These are phyloP conservation scores for Scheffersomyces coipomensis DNA, from an alignment of 805 yeast genomes.

Conservation along the genomic window DNA sequence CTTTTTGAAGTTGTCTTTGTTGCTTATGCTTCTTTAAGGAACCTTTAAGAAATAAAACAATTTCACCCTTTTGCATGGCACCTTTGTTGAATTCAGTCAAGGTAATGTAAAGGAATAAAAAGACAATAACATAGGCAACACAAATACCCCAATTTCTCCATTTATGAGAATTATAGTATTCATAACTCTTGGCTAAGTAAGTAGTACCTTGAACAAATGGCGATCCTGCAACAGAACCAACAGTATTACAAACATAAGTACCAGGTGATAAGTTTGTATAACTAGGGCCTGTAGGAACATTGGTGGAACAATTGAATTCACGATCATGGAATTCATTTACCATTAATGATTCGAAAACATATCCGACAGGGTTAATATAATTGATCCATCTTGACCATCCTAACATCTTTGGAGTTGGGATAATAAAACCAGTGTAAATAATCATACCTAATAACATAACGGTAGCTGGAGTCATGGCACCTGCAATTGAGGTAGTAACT, in stretches of 20 bases:
- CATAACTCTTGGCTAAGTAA: conserved; percentile 49
- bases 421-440: conserved; percentile 51
- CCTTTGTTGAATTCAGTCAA: conserved; percentile 41
- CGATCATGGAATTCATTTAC: conserved; percentile 62
- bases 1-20: conserved; percentile 10
- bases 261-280: conserved; percentile 38
- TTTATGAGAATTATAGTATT: conserved; percentile 54
- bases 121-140: conserved; percentile 49
- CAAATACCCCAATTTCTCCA: conserved; percentile 83
- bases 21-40: conserved; percentile 30
- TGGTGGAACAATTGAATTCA: conserved; percentile 51
- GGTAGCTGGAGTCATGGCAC: conserved; percentile 46
- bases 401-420: conserved; percentile 45
- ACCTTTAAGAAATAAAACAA: conserved; percentile 25
- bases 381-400: conserved; percentile 65
- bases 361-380: conserved; percentile 42
- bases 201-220: conserved; percentile 55
- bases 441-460: conserved; percentile 50
- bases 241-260: conserved; percentile 54
- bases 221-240: conserved; percentile 60
- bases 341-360: conserved; percentile 57
- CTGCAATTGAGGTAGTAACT: conserved; percentile 37
- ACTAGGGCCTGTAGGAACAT: conserved; percentile 60
- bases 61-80: conserved; percentile 45
- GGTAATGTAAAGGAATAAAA: conserved; percentile 30